Percentiles rank a stretch among this genome's conserved stretches.
These are phyloP conservation scores for Acmispon strigosus DNA, from an alignment of 306 rosid genomes.

Conservation along the genomic window DNA sequence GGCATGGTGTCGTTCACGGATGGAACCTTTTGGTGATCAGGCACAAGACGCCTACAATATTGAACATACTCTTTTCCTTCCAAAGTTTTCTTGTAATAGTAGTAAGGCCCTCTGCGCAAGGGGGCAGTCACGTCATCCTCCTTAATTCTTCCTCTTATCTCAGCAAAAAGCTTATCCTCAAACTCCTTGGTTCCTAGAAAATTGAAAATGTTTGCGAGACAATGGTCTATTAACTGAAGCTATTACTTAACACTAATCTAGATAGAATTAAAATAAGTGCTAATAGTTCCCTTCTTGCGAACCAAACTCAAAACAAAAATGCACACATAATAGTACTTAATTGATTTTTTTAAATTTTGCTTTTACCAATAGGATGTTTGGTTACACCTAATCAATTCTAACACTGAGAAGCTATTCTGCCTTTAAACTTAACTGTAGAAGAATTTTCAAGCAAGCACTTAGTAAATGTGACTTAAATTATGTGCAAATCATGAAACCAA, in stretches of 20 bases:
- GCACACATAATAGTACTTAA: background rate
- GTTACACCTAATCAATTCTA: too few relatives aligned
- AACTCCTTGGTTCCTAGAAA: constrained; percentile 53
- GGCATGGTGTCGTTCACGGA: constrained; percentile 69
- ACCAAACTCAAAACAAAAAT: background rate
- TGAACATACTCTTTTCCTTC: constrained; percentile 78
- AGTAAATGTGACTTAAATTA: too few relatives aligned
- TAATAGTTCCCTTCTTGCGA: background rate
- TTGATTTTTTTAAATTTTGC: too few relatives aligned
- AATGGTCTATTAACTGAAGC: background rate
- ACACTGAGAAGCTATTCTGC: too few relatives aligned
- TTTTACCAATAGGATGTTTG: background rate
- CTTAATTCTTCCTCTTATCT: constrained; percentile 76
- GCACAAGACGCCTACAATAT: constrained; percentile 56
- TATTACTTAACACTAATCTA: background rate
- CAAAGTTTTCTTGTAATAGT: constrained; percentile 60
- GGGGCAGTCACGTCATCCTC: constrained; percentile 82
- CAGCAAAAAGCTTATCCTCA: constrained; percentile 62
- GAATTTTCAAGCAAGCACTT: too few relatives aligned
- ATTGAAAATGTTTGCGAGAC: background rate
- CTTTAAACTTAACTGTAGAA: too few relatives aligned
- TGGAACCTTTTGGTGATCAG: constrained; percentile 33
- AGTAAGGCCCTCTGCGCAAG: constrained; percentile 55
- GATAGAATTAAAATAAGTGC: background rate
- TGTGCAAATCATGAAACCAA: too few relatives aligned